Evolutionary conservation across 2,329 filamentous ascomycete species (phyloP), one percentile per base, ranked within the genome.

Genomic region (Penicillium sp.): DNA sequence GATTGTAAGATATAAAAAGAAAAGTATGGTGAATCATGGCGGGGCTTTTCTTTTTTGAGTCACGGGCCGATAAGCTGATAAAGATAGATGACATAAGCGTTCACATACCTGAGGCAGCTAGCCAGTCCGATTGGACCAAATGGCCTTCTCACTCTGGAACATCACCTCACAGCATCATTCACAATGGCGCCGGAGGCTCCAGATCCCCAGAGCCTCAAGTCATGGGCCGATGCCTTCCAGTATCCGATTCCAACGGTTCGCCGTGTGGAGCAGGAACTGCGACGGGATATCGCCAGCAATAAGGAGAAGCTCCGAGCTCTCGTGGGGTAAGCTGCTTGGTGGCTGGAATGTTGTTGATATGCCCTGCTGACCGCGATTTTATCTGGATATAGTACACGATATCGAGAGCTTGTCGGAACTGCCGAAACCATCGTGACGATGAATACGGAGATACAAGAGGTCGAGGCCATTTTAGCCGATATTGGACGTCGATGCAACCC

Each of bases 361-460:
- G 46, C 13, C 10, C 45, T 26, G 45, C 11, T 45, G 5, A 37
- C 9, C 3, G 19, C 10, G 19, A 13, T 14, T 21, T 3, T 3
- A 3, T 42, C 7, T 19, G 35, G 21, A 23, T 54, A 48, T 53
- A 87, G 85, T 21, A 80, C 83, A 66, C 85, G 85, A 69, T 98
- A 98, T 76, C 90, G 93, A 65, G 91, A 95, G 67, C 86, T 98
- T 9, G 86, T 98, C 26, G 91, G 91, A 52, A 97, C 93, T 0
- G 93, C 93, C 54, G 93, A 97, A 76, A 88, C 88, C n/a, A 98
- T 98, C 64, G 89, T 97, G 54, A 84, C 88, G 59, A 96, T 98
- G 91, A 89, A 91, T 64, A 77, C 76, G 39, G 87, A 93, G 70
- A 93, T 95, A 77, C 84, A 88, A 59, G 78, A 81, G 13, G 88